A percentile compares a stretch with the other conserved stretches of the same genome.
These are phyloP conservation scores for Pseudohyphozyma bogoriensis DNA, from an alignment of 768 basidiomycete species.

Conservation along the genomic window DNA sequence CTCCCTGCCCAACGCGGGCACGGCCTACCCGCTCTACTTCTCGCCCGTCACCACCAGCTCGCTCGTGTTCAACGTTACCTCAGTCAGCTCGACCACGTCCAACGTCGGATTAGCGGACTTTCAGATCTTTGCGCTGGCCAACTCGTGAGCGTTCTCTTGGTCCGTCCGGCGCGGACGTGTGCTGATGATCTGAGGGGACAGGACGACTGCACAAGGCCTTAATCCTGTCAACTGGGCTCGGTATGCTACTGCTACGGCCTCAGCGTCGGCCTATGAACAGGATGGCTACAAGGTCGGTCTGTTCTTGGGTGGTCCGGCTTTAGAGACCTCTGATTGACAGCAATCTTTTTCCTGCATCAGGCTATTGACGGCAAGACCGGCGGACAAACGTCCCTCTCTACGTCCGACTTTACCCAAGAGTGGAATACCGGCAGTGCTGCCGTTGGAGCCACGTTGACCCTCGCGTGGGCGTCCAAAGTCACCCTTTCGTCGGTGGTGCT, in stretches of 20 bases:
- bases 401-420: constrained; percentile 6
- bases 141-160: neutral
- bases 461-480: constrained; percentile 7
- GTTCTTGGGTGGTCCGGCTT: no score
- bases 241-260: constrained; percentile 8
- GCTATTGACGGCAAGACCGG: constrained; percentile 4
- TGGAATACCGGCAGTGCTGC: constrained; percentile 16
- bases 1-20: neutral
- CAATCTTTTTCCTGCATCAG: no score
- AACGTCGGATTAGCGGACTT: constrained; percentile 22
- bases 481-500: neutral
- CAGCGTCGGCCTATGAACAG: constrained; percentile 10
- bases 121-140: constrained; percentile 13
- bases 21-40: neutral
- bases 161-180: neutral
- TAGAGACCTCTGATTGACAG: no score
- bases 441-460: constrained; percentile 4
- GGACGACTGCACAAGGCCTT: neutral
- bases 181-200: neutral
- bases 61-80: constrained; percentile 19
- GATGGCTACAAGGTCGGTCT: constrained; percentile 1
- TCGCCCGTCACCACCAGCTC: neutral
- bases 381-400: neutral
- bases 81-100: constrained; percentile 1
- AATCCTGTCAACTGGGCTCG: constrained; percentile 2